Percentiles rank a stretch among this genome's conserved stretches.
Conservation (phyloP, 441 rosid genomes). For the Sinapis alba region DNA sequence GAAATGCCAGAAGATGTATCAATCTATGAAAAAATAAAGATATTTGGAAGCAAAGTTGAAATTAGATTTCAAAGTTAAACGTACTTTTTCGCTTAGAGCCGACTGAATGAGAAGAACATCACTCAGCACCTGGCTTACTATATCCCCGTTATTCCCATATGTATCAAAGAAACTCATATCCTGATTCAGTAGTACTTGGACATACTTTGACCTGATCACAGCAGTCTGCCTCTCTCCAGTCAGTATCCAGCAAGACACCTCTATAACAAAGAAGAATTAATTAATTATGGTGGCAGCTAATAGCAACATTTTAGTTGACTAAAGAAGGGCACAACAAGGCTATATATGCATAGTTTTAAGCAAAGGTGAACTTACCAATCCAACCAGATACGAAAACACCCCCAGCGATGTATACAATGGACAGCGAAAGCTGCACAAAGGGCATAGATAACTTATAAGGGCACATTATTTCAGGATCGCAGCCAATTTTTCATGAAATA, state of each 20-base stretch:
- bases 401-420: slow-evolving; percentile 78
- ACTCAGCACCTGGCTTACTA: slow-evolving; percentile 96
- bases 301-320: slow-evolving; percentile 23
- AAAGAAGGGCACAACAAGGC: slow-evolving; percentile 6
- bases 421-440: slow-evolving; percentile 76
- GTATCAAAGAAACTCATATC: slow-evolving; percentile 99
- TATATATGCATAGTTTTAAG: slow-evolving; percentile 8
- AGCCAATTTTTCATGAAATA: not conserved
- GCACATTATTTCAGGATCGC: slow-evolving; percentile 1
- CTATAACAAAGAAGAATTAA: slow-evolving; percentile 37
- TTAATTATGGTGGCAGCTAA: slow-evolving; percentile 17
- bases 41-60: slow-evolving; percentile 21
- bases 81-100: slow-evolving; percentile 96
- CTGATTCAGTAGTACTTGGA: slow-evolving; percentile 91
- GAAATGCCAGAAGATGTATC: slow-evolving; percentile 21
- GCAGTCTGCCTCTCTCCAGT: slow-evolving; percentile 99
- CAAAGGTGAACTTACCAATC: slow-evolving; percentile 71
- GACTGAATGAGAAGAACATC: slow-evolving; percentile 97
- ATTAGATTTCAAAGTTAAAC: slow-evolving; percentile 34
- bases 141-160: slow-evolving; percentile 96
- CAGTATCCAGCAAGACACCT: slow-evolving; percentile 99
- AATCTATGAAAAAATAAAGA: slow-evolving; percentile 14
- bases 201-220: slow-evolving; percentile 91
- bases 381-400: slow-evolving; percentile 96
- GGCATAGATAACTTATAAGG: slow-evolving; percentile 17